Conservation (phyloP, 176 grass and related monocot genomes). For the Urochloa ruziziensis region DNA sequence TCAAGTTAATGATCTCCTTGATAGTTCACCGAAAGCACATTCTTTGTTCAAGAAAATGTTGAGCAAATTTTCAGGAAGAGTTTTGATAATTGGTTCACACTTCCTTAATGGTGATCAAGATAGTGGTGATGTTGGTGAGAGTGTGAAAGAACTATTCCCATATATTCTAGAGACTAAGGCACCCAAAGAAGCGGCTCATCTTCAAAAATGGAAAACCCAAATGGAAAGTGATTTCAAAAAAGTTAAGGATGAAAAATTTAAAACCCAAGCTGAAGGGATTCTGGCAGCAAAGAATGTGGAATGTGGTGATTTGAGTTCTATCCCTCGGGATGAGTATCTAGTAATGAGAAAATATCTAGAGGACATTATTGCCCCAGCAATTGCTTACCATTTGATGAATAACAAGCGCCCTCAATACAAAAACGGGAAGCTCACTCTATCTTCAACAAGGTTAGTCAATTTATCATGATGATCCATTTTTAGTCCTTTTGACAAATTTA, state of each 20-base stretch:
- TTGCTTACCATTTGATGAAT: slow-evolving; percentile 88
- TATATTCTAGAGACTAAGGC: slow-evolving; percentile 70
- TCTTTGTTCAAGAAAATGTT: slow-evolving; percentile 76
- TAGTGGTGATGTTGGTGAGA: slow-evolving; percentile 37
- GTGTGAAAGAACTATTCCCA: slow-evolving; percentile 62
- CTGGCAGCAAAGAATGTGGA: slow-evolving; percentile 65
- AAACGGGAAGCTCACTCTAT: slow-evolving; percentile 80
- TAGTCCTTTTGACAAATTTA: background rate
- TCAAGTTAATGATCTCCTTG: slow-evolving; percentile 57
- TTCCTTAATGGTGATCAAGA: slow-evolving; percentile 43
- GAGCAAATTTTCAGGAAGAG: slow-evolving; percentile 56
- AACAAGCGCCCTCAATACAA: slow-evolving; percentile 72
- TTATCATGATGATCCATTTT: slow-evolving; percentile 24
- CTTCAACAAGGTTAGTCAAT: slow-evolving; percentile 67
- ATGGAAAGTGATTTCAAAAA: slow-evolving; percentile 63
- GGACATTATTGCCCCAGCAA: slow-evolving; percentile 67
- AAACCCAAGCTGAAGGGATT: slow-evolving; percentile 46
- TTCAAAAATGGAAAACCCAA: slow-evolving; percentile 67
- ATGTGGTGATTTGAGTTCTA: slow-evolving; percentile 71
- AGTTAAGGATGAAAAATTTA: slow-evolving; percentile 31
- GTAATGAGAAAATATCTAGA: slow-evolving; percentile 47
- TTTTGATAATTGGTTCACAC: slow-evolving; percentile 81
- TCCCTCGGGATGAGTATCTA: slow-evolving; percentile 47
- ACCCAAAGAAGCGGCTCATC: slow-evolving; percentile 54
- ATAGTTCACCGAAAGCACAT: slow-evolving; percentile 45